Evolutionary conservation across 331 rosid genomes (phyloP), one percentile per base, ranked within the genome.

Genomic region (Pyrus hybrid): DNA sequence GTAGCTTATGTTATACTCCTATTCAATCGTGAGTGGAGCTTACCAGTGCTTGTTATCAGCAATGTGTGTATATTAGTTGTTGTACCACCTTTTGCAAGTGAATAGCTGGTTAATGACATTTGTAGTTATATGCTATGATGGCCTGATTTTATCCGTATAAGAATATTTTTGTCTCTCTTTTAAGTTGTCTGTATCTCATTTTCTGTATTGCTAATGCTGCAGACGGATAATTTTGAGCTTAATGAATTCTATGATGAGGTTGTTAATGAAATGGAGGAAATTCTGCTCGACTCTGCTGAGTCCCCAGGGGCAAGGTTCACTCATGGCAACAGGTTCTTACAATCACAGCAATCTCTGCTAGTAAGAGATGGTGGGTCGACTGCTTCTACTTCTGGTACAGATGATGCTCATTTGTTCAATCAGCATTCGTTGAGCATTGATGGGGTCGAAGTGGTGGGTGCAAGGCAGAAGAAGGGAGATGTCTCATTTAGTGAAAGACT

Each of bases 221-320:
- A 94, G 99, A 74, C 60, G 33, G 90, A 87, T 69, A 87, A 82
- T 86, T 66, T 68, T 79, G 96, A 87, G 85, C 78, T 64, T 32
- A 83, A 89, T 74, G 97, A 87, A 61, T 83, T 85, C 76, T 83
- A 87, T 68, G 92, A 92, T 47, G 96, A 92, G 80, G 79, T 95
- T 64, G 97, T 95, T 78, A 90, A 87, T 56, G 99, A 95, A 63
- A 95, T 95, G 99, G 99, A 95, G 79, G 97, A 95, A 81, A 92
- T 95, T 84, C 86, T 95, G 82, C 93, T 95, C 8, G 97, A 91
- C 80, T 86, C 91, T 37, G 13, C 73, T 76, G 96, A 89, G 82
- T 87, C 97, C 78, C 89, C 91, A 5, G 86, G 82, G 21, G 76
- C 87, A 67, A 85, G 91, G 88, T 84, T 84, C n/a, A n/a, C n/a